Percentiles rank a stretch among this genome's conserved stretches.
These are phyloP conservation scores for Novymonas esmeraldas DNA, from an alignment of 208 protist genomes.

Conservation along the genomic window DNA sequence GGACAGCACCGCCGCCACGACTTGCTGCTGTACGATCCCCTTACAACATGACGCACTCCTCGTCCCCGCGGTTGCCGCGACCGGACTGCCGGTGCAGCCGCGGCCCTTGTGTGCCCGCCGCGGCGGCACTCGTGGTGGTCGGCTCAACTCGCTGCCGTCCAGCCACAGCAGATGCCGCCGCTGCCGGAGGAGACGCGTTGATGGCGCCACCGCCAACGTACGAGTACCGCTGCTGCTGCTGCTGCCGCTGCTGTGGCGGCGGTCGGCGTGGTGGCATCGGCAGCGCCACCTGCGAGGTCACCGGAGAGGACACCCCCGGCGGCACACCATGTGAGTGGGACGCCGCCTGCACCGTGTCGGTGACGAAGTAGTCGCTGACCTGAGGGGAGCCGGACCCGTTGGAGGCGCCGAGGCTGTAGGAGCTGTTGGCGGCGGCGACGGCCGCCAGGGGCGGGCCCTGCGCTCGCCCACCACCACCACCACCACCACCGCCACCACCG, in stretches of 20 bases:
- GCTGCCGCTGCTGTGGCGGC: neutral
- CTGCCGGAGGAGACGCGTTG: neutral
- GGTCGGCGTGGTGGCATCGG: neutral
- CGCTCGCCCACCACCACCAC: too few relatives aligned
- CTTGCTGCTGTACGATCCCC: too few relatives aligned
- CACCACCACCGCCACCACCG: neutral
- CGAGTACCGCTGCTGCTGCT: conserved; percentile 14
- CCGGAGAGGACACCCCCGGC: neutral
- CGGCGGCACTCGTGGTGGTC: neutral
- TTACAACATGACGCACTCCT: conserved; percentile 24
- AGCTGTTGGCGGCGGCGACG: neutral
- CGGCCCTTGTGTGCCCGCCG: neutral
- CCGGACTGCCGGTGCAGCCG: conserved; percentile 6
- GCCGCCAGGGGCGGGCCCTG: neutral
- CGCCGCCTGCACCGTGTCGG: neutral
- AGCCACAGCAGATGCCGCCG: neutral
- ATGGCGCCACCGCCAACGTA: conserved; percentile 6
- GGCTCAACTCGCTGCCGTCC: neutral
- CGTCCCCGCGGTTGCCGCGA: conserved; percentile 6
- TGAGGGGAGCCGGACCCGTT: conserved; percentile 1
- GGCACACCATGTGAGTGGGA: neutral
- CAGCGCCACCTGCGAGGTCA: neutral
- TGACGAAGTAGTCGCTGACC: conserved; percentile 1
- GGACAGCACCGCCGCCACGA: too few relatives aligned
- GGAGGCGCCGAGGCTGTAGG: neutral